phyloP scores from a whole-genome alignment of 164 flowering plant genomes.

The Stephania cephalantha region DNA sequence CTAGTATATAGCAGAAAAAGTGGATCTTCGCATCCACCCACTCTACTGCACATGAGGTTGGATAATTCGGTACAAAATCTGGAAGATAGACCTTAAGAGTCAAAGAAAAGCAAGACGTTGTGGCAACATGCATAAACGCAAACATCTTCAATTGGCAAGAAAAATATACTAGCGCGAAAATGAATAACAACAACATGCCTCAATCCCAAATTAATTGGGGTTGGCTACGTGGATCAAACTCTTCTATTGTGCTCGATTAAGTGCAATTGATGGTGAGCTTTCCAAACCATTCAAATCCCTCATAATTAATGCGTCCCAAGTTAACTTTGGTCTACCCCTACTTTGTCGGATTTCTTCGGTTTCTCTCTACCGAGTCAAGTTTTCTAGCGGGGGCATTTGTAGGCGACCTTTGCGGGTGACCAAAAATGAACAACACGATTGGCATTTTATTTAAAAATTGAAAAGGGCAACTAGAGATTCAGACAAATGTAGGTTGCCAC shows the following conservation, averaged over 20 bases:
- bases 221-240: too few species aligned
- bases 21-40: slow-evolving; percentile 99
- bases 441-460: background rate
- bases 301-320: too few species aligned
- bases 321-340: too few species aligned
- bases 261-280: too few species aligned
- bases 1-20: slow-evolving; percentile 94
- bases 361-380: too few species aligned
- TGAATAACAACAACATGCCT: background rate
- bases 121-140: background rate
- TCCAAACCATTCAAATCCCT: too few species aligned
- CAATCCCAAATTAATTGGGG: too few species aligned
- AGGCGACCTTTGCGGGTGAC: background rate
- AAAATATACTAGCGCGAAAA: background rate
- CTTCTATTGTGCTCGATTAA: too few species aligned
- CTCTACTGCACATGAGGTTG: slow-evolving; percentile 66
- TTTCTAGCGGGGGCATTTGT: too few species aligned
- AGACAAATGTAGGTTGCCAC: background rate
- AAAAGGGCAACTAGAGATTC: background rate
- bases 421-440: background rate
- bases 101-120: background rate
- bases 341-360: too few species aligned
- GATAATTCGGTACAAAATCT: slow-evolving; percentile 74
- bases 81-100: slow-evolving; percentile 16
- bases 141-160: background rate